Evolutionary conservation across 805 yeast genomes (phyloP).

Genomic region (Yarrowia alimentaria): DNA sequence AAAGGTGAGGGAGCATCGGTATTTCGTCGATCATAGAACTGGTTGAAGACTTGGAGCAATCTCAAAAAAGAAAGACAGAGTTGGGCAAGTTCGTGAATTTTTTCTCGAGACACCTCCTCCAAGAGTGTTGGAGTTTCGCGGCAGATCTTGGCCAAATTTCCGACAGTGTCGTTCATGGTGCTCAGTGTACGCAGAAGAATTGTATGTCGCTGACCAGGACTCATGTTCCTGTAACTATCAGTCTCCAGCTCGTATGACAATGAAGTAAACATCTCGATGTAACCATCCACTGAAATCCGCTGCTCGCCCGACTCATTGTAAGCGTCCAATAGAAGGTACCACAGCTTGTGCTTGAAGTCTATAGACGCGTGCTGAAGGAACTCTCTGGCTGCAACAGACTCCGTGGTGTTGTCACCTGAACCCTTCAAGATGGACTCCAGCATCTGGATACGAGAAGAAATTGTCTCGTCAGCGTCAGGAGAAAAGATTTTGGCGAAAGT

Average conservation of each 20-base stretch:
- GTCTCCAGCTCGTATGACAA: slow-evolving; percentile 44
- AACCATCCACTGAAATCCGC: slow-evolving; percentile 51
- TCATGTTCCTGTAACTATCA: slow-evolving; percentile 34
- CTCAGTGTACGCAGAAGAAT: slow-evolving; percentile 52
- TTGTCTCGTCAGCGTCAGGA: slow-evolving; percentile 24
- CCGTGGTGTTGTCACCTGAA: slow-evolving; percentile 33
- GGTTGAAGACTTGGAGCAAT: slow-evolving; percentile 39
- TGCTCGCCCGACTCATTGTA: slow-evolving; percentile 47
- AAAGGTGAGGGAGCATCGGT: slow-evolving; percentile 37
- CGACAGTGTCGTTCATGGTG: slow-evolving; percentile 46
- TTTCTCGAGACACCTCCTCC: not conserved
- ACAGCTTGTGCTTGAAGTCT: slow-evolving; percentile 65
- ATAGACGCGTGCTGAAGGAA: slow-evolving; percentile 65
- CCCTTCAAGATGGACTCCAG: slow-evolving; percentile 42
- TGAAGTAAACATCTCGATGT: slow-evolving; percentile 45
- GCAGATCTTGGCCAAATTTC: slow-evolving; percentile 24
- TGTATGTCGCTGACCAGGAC: slow-evolving; percentile 41
- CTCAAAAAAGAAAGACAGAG: slow-evolving; percentile 37
- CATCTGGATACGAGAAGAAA: slow-evolving; percentile 29
- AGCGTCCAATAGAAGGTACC: slow-evolving; percentile 67
- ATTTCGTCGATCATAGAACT: slow-evolving; percentile 36
- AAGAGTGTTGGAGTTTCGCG: slow-evolving; percentile 3
- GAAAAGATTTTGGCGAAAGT: slow-evolving; percentile 56
- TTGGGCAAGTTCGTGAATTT: slow-evolving; percentile 1
- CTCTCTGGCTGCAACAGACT: slow-evolving; percentile 52